Conservation (phyloP, 139 green algal genomes). For the Dunaliella sp. region DNA sequence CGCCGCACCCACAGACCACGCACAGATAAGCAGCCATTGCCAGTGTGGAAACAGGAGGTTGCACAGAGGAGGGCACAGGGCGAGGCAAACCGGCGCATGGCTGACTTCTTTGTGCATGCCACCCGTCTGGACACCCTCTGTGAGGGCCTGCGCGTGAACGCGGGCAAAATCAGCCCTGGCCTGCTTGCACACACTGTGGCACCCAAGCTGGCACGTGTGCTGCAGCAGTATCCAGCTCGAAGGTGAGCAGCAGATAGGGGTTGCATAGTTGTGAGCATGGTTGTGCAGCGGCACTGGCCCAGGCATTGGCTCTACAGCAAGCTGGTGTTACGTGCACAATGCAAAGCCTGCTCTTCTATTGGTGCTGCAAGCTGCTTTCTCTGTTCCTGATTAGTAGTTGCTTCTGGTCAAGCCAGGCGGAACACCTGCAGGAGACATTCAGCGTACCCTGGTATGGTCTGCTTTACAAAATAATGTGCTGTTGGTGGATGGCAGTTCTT, state of each 20-base stretch:
- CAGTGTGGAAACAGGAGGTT: no score
- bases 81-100: neutral
- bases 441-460: no score
- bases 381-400: no score
- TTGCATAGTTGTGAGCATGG: neutral
- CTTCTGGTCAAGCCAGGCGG: no score
- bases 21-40: neutral
- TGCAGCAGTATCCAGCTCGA: neutral
- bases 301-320: no score
- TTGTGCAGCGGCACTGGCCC: no score
- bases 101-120: neutral
- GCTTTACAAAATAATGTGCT: no score
- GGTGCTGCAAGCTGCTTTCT: no score
- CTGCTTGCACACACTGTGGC: neutral
- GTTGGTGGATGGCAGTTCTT: no score
- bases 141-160: neutral
- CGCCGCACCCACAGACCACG: neutral
- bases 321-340: no score
- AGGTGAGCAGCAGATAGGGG: neutral
- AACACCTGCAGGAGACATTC: no score
- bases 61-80: neutral
- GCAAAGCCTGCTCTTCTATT: no score
- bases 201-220: neutral
- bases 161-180: neutral
- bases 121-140: neutral